Conservation (phyloP, 768 basidiomycete genomes). For the Serpula lacrymans region DNA sequence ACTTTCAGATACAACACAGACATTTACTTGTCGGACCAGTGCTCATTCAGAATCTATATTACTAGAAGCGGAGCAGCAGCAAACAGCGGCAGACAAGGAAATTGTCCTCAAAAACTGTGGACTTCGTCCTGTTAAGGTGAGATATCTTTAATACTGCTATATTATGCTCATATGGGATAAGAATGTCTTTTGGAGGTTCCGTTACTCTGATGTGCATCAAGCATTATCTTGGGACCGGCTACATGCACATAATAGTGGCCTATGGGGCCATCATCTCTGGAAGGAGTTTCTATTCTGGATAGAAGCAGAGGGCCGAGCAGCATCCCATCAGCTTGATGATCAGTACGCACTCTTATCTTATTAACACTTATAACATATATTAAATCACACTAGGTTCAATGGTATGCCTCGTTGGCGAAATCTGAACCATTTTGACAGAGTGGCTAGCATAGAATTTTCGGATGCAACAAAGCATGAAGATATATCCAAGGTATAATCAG, state of each 20-base stretch:
- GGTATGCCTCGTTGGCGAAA: conserved; percentile 2
- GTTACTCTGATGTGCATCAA: conserved; percentile 29
- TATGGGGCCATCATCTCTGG: conserved; percentile 31
- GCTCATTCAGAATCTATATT: conserved; percentile 12
- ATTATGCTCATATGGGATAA: conserved; percentile 10
- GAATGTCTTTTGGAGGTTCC: conserved; percentile 38
- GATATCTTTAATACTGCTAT: conserved; percentile 3
- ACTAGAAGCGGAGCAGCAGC: conserved; percentile 14
- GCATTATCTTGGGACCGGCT: conserved; percentile 37
- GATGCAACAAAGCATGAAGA: conserved; percentile 14
- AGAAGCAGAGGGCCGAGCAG: conserved; percentile 6
- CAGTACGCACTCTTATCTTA: conserved; percentile 18
- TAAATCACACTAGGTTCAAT: conserved; percentile 2
- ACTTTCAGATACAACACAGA: conserved; percentile 14
- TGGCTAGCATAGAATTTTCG: conserved; percentile 4
- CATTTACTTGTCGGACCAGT: conserved; percentile 15
- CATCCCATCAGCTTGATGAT: conserved; percentile 7
- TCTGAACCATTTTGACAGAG: conserved; percentile 4
- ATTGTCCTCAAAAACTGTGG: conserved; percentile 10
- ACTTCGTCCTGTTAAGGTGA: conserved; percentile 13
- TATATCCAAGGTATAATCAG: conserved; percentile 14
- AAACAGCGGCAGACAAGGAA: conserved; percentile 14
- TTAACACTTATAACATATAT: background rate
- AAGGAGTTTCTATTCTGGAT: conserved; percentile 18
- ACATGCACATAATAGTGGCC: conserved; percentile 33